A percentile compares a stretch with the other conserved stretches of the same genome.
phyloP scores from a whole-genome alignment of 2,329 filamentous ascomycete species.

The Pseudogymnoascus sp. region DNA sequence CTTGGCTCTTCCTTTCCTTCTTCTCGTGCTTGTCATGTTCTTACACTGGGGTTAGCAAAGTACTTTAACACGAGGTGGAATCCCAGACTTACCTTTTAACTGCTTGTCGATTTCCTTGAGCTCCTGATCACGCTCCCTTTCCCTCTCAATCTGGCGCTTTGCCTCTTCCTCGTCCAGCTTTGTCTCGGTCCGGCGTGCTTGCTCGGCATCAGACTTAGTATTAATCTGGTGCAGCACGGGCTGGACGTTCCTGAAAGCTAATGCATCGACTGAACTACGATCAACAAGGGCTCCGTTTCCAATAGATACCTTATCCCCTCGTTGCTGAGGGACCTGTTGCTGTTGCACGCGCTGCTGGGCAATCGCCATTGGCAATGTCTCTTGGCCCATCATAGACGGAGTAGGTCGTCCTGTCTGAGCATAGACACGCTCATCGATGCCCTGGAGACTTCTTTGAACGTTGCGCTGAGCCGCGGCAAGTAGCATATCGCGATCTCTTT shows the following conservation, averaged over 20 bases:
- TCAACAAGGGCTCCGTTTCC: conserved; percentile 78
- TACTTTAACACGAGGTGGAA: too few species aligned
- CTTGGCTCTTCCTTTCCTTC: conserved; percentile 38
- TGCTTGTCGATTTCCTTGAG: conserved; percentile 47
- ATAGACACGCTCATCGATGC: conserved; percentile 76
- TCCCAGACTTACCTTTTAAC: conserved; percentile 48
- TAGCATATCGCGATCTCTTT: conserved; percentile 67
- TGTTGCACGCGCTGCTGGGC: conserved; percentile 49
- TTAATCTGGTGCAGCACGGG: conserved; percentile 81
- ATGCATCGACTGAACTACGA: conserved; percentile 68
- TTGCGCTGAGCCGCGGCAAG: conserved; percentile 77
- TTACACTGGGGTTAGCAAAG: not conserved
- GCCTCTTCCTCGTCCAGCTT: conserved; percentile 59
- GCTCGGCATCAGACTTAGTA: conserved; percentile 66
- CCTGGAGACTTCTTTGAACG: conserved; percentile 70
- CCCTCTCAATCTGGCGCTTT: conserved; percentile 51
- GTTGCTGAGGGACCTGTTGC: conserved; percentile 31
- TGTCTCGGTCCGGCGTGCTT: conserved; percentile 57
- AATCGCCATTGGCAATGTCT: conserved; percentile 56
- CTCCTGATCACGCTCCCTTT: conserved; percentile 51
- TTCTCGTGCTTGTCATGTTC: conserved; percentile 33
- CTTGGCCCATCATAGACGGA: conserved; percentile 63
- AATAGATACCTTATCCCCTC: conserved; percentile 51
- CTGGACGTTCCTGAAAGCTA: conserved; percentile 70
- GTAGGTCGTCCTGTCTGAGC: conserved; percentile 68